Percentiles rank a stretch among this genome's conserved stretches.
These are phyloP conservation scores for Candida insectorum DNA, from an alignment of 805 yeast genomes.

Conservation along the genomic window DNA sequence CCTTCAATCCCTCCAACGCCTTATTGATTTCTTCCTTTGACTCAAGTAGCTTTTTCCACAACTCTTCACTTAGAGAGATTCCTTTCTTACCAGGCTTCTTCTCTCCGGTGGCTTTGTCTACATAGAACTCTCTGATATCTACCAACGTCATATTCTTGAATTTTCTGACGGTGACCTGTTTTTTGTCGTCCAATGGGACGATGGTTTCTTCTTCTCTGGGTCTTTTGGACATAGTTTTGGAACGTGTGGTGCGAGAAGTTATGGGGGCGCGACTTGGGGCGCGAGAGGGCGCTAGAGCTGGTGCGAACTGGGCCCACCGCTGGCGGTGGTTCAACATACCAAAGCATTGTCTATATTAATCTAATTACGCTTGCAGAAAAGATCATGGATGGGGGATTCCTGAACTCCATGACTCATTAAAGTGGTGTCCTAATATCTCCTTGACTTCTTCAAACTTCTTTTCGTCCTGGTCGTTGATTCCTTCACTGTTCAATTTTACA, in stretches of 20 bases:
- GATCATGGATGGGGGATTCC: too few relatives aligned
- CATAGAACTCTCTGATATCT: constrained; percentile 82
- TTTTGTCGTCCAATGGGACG: constrained; percentile 34
- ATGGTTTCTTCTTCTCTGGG: constrained; percentile 8
- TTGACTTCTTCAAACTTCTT: constrained; percentile 41
- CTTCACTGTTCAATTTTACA: constrained; percentile 33
- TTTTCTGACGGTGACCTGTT: constrained; percentile 68
- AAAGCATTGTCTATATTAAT: too few relatives aligned
- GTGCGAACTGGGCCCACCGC: too few relatives aligned
- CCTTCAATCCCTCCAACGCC: constrained; percentile 37
- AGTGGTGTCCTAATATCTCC: constrained; percentile 46
- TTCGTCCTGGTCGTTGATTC: constrained; percentile 40
- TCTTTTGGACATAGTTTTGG: too few relatives aligned
- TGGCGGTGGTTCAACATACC: too few relatives aligned
- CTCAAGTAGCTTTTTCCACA: constrained; percentile 50
- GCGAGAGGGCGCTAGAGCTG: not conserved
- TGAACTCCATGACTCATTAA: constrained; percentile 65
- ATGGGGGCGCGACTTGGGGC: too few relatives aligned
- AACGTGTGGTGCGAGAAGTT: not conserved
- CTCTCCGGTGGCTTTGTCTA: constrained; percentile 51
- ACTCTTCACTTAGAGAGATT: constrained; percentile 54
- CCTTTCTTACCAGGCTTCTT: constrained; percentile 82
- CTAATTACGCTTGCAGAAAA: too few relatives aligned
- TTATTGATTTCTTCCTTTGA: constrained; percentile 45
- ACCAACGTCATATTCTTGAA: constrained; percentile 66